Conservation (phyloP, 495 filamentous ascomycete species). For the Parathielavia appendiculata region DNA sequence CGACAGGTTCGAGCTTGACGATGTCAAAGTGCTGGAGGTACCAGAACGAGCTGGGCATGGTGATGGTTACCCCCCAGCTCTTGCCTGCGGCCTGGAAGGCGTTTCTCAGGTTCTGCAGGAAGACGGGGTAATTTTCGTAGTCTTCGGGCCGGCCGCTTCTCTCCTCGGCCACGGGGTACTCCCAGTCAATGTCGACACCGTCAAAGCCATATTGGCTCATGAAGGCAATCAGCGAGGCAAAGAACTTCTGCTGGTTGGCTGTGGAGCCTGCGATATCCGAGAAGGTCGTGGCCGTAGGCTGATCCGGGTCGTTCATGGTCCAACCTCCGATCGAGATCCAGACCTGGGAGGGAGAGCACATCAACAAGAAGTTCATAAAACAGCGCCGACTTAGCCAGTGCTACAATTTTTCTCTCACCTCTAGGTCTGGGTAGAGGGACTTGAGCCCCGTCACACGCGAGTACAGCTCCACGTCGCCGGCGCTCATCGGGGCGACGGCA, state of each 20-base stretch:
- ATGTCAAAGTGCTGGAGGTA: conserved; percentile 54
- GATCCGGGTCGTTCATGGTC: conserved; percentile 33
- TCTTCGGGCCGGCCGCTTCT: conserved; percentile 37
- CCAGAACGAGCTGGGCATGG: conserved; percentile 48
- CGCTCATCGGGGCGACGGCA: conserved; percentile 16
- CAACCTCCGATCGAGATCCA: conserved; percentile 43
- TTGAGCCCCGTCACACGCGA: conserved; percentile 29
- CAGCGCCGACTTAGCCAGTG: not conserved
- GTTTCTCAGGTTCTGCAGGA: conserved; percentile 7
- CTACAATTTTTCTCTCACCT: not conserved
- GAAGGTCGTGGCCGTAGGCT: conserved; percentile 10
- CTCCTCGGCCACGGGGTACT: conserved; percentile 44
- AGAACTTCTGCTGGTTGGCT: conserved; percentile 22
- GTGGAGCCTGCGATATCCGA: conserved; percentile 21
- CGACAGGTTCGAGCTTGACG: conserved; percentile 27
- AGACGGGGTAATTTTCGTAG: conserved; percentile 32
- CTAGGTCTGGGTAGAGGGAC: not conserved
- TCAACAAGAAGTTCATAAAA: not conserved
- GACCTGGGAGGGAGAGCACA: too few species aligned
- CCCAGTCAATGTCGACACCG: conserved; percentile 56
- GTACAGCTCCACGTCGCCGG: conserved; percentile 3
- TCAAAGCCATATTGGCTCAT: conserved; percentile 20
- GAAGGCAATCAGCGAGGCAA: conserved; percentile 14
- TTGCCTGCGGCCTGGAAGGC: conserved; percentile 1
- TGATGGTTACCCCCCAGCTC: conserved; percentile 34